These are phyloP conservation scores for Metarhizium anisopliae DNA, from an alignment of 2,329 filamentous ascomycete species.

Conservation along the genomic window DNA sequence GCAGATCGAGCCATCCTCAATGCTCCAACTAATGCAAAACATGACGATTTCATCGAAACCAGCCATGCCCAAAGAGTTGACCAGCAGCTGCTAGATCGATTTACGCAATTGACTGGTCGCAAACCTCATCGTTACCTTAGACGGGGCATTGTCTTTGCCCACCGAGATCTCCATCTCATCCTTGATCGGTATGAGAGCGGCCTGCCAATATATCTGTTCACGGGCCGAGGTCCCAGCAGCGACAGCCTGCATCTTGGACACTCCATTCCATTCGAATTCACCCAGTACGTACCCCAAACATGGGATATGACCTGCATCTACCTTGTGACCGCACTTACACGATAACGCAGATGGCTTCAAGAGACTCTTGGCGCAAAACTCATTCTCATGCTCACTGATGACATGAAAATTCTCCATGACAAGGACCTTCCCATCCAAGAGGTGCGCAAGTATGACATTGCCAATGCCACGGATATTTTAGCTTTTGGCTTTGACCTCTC, in stretches of 20 bases:
- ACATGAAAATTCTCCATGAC: too few relatives aligned
- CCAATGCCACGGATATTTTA: constrained; percentile 62
- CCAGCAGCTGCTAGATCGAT: constrained; percentile 36
- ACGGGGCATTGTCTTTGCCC: constrained; percentile 81
- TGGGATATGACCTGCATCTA: too few relatives aligned
- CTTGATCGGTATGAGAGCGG: constrained; percentile 74
- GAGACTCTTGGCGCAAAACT: constrained; percentile 91
- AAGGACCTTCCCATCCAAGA: too few relatives aligned
- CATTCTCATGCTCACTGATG: constrained; percentile 88
- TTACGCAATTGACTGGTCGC: constrained; percentile 80
- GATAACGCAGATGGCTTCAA: constrained; percentile 66
- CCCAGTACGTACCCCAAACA: constrained; percentile 15
- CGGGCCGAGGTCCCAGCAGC: constrained; percentile 79
- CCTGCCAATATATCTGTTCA: constrained; percentile 58
- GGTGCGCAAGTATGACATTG: constrained; percentile 38
- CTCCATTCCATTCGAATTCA: constrained; percentile 27
- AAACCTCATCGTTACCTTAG: constrained; percentile 84
- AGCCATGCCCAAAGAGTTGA: too few relatives aligned
- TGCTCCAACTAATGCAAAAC: too few relatives aligned
- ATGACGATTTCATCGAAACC: too few relatives aligned
- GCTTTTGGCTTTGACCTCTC: constrained; percentile 74
- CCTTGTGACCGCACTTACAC: too few relatives aligned
- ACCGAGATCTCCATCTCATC: constrained; percentile 79
- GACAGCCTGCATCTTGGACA: constrained; percentile 71
- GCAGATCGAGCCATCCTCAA: too few relatives aligned